Conservation (phyloP, 2,329 filamentous ascomycete genomes). For the Graphiopsis chlorocephala region DNA sequence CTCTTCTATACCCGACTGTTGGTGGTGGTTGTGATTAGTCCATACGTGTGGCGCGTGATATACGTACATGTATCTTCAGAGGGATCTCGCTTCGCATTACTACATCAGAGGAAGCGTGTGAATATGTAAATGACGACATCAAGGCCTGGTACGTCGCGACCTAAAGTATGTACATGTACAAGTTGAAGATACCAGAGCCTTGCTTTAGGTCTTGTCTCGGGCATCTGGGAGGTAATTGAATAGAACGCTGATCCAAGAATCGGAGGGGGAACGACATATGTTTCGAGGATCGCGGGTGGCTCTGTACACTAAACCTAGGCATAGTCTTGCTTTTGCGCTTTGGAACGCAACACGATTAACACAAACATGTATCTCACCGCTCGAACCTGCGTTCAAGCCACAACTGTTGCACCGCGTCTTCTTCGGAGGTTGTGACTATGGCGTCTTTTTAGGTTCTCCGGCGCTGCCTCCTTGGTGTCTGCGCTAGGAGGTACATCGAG, state of each 20-base stretch:
- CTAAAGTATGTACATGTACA: background rate
- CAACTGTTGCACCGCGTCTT: background rate
- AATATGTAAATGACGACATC: background rate
- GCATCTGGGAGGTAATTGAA: background rate
- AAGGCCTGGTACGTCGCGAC: background rate
- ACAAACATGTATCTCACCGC: too few relatives aligned
- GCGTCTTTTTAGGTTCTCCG: background rate
- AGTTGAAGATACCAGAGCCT: background rate
- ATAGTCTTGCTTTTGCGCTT: background rate
- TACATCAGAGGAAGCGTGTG: too few relatives aligned
- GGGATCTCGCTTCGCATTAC: background rate
- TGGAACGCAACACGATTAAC: too few relatives aligned
- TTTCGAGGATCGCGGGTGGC: too few relatives aligned
- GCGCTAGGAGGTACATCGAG: background rate
- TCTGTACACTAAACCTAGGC: background rate
- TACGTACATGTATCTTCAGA: background rate
- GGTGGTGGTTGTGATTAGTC: background rate
- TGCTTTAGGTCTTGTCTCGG: background rate
- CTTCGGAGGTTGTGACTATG: background rate
- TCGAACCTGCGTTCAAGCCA: too few relatives aligned
- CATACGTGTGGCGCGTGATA: background rate
- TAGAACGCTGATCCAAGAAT: too few relatives aligned
- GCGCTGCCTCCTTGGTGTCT: constrained; percentile 1
- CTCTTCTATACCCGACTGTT: too few relatives aligned
- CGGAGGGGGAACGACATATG: too few relatives aligned